phyloP scores from a whole-genome alignment of 129 eudicot genomes.

The Deinandra increscens region DNA sequence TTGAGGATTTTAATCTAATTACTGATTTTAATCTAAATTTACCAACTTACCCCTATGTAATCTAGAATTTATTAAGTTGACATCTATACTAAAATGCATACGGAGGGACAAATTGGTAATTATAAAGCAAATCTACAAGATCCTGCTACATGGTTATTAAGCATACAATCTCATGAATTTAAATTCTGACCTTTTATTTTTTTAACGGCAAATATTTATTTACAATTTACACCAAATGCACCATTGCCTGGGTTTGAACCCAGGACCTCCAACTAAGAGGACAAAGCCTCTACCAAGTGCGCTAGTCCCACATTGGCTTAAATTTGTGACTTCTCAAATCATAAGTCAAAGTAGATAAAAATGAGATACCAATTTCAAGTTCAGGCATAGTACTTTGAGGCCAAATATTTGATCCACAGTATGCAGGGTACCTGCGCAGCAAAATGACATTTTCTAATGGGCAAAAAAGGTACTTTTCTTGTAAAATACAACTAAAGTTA shows the following conservation, averaged over 20 bases:
- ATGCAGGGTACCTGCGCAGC: conserved; percentile 77
- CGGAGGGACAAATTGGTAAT: conserved; percentile 4
- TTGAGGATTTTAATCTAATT: not conserved
- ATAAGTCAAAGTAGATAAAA: conserved; percentile 15
- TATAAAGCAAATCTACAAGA: not conserved
- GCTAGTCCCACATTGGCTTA: too few relatives aligned
- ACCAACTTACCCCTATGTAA: not conserved
- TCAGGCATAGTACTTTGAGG: conserved; percentile 76
- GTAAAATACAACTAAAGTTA: not conserved
- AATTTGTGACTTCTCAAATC: conserved; percentile 6
- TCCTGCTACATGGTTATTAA: too few relatives aligned
- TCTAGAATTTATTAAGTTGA: not conserved
- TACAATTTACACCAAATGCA: too few relatives aligned
- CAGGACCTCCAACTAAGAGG: too few relatives aligned
- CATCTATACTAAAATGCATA: not conserved
- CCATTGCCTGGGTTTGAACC: too few relatives aligned
- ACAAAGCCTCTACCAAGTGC: too few relatives aligned
- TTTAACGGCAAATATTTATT: too few relatives aligned
- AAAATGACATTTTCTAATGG: conserved; percentile 1
- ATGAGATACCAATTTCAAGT: conserved; percentile 73
- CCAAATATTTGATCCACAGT: conserved; percentile 96
- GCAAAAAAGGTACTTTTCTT: not conserved
- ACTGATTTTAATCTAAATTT: not conserved
- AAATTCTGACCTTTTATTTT: too few relatives aligned
- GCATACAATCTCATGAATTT: not conserved